Evolutionary conservation across 208 protist genomes (phyloP).

Genomic region (Porcisia hertigi): DNA sequence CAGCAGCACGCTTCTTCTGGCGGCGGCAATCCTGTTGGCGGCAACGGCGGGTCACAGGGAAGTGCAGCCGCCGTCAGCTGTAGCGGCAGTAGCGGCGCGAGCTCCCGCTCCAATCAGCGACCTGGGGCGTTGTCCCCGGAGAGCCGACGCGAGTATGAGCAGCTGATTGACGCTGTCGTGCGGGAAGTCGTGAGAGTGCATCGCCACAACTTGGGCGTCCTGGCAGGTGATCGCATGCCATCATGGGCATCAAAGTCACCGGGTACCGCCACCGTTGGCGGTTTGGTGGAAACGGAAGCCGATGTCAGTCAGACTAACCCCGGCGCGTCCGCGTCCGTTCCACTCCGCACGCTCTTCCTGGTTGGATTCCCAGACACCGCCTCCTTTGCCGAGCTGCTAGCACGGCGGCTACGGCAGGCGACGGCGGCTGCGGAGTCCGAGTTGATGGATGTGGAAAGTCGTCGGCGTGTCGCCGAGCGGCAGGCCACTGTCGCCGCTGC

Average conservation of each 20-base stretch:
- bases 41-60: constrained; percentile 7
- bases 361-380: constrained; percentile 73
- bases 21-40: neutral
- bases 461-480: constrained; percentile 31
- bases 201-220: constrained; percentile 60
- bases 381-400: constrained; percentile 53
- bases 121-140: constrained; percentile 15
- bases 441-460: constrained; percentile 34
- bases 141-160: constrained; percentile 43
- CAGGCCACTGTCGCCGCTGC: constrained; percentile 6
- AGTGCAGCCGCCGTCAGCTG: neutral
- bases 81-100: neutral
- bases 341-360: constrained; percentile 46
- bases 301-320: neutral
- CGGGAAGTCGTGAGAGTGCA: constrained; percentile 65
- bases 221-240: constrained; percentile 30
- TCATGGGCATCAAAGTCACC: constrained; percentile 3
- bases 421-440: constrained; percentile 55
- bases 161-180: constrained; percentile 49
- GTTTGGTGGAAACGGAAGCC: neutral
- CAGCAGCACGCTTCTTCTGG: constrained; percentile 12
- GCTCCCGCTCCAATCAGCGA: constrained; percentile 9
- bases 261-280: neutral
- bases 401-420: constrained; percentile 41
- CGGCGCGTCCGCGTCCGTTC: neutral